Percentiles rank a stretch among this genome's conserved stretches.
These are phyloP conservation scores for Paraphaeosphaeria minitans DNA, from an alignment of 2,329 filamentous ascomycete species.

Conservation along the genomic window DNA sequence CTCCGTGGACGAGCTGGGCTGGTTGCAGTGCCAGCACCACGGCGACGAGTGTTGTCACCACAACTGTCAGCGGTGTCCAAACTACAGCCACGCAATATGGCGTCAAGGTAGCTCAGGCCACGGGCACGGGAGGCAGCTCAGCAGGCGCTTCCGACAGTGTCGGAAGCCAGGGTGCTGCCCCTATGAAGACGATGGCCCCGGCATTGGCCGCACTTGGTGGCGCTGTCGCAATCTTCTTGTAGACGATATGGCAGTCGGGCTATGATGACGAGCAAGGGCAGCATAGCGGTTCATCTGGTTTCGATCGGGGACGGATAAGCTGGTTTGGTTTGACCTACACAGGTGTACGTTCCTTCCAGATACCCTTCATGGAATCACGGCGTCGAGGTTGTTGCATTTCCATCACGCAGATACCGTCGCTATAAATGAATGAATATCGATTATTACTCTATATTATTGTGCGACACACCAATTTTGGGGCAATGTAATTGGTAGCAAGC, in stretches of 20 bases:
- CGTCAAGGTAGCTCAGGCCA: slow-evolving; percentile 39
- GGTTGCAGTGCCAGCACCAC: slow-evolving; percentile 42
- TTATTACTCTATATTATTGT: neutral
- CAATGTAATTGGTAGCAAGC: neutral
- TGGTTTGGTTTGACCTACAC: neutral
- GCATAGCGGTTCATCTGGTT: neutral
- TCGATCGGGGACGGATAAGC: neutral
- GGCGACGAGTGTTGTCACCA: slow-evolving; percentile 35
- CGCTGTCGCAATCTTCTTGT: slow-evolving; percentile 16
- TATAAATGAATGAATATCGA: neutral
- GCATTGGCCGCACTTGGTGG: slow-evolving; percentile 25
- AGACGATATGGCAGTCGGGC: slow-evolving; percentile 13
- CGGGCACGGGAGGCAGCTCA: slow-evolving; percentile 6
- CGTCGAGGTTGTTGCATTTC: neutral
- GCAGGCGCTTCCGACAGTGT: slow-evolving; percentile 4
- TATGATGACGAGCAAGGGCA: slow-evolving; percentile 18
- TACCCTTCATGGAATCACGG: neutral
- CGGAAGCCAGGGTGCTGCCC: slow-evolving; percentile 17
- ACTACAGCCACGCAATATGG: slow-evolving; percentile 37
- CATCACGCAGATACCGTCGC: neutral
- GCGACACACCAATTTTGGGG: neutral
- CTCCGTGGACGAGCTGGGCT: slow-evolving; percentile 45
- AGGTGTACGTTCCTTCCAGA: slow-evolving; percentile 1
- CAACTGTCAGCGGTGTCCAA: slow-evolving; percentile 29
- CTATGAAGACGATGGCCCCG: slow-evolving; percentile 25